Evolutionary conservation across 1,284 basidiomycete species (phyloP), one percentile per base, ranked within the genome.

Genomic region (Mycena sp.): DNA sequence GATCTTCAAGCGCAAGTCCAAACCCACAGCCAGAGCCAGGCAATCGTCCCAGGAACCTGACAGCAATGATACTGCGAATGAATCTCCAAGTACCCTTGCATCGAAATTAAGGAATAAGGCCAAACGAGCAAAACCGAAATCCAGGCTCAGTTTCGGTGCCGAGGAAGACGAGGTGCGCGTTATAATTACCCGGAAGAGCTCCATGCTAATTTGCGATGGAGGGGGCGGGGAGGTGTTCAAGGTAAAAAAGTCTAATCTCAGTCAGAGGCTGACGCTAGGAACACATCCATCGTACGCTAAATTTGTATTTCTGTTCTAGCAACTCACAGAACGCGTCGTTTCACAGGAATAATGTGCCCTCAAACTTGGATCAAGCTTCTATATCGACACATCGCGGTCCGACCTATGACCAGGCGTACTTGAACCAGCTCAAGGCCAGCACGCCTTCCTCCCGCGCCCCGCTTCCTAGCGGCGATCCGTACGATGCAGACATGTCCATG

Each of bases 381-480:
- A 83, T 87, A 52, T 79, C 85, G 6, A 71, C 81, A 26, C 80
- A 74, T 52, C 74, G 83, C 74, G 71, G 82, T 3, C 88, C 90
- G 0, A 81, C 81, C 14, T 98, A 98, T 74, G 90, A 91, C 63
- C 82, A 86, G 28, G 90, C 89, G 55, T 90, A 95, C 74, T 83
- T 97, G 16, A 86, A 89, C 21, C 86, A 96, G 72, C 84, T 97
- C 43, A 96, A 93, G 80, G 93, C 93, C 1, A 89, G 83, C 62
- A 96, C 94, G 0, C 88, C 88, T 4, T 82, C 84, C 1, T 77
- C 87, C 17, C 83, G 89, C 53, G 86, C 79, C 19, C 72, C 85
- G 1, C 75, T 80, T 2, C 69, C 77, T 11, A 67, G 73, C 9
- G 69, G 73, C 46, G 79, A 80, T 58, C 72, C 77, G 9, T 82